These are phyloP conservation scores for Solanum ossicruentum DNA, from an alignment of 257 asterid genomes.

Conservation along the genomic window DNA sequence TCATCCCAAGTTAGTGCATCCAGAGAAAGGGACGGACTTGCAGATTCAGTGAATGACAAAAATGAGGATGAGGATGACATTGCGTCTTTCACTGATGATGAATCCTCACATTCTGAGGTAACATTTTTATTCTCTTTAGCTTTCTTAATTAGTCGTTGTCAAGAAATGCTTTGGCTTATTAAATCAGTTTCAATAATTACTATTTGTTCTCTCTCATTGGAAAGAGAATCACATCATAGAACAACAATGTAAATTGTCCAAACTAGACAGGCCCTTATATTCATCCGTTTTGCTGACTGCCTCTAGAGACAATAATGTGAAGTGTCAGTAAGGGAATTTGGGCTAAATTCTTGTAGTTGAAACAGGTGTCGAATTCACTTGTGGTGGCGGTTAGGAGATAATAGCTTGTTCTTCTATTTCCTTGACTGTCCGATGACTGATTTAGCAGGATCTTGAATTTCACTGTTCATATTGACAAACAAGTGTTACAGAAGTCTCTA, in stretches of 20 bases:
- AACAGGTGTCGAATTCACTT: neutral
- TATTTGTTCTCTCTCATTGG: neutral
- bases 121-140: neutral
- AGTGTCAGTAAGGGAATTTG: neutral
- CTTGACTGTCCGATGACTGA: neutral
- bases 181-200: neutral
- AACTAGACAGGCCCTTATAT: neutral
- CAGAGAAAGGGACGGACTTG: constrained; percentile 39
- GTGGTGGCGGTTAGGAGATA: neutral
- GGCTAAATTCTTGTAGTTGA: neutral
- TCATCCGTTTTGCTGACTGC: neutral
- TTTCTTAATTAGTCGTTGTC: neutral
- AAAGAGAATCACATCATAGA: neutral
- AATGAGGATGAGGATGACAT: constrained; percentile 28
- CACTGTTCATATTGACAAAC: neutral
- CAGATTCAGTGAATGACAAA: constrained; percentile 6
- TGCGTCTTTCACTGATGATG: constrained; percentile 48
- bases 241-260: neutral
- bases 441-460: neutral
- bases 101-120: constrained; percentile 50
- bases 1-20: constrained; percentile 46
- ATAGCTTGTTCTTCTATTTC: neutral
- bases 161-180: neutral
- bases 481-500: neutral
- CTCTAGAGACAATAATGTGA: neutral